Base-by-base conservation (phyloP, 2,329 filamentous ascomycete species). In the Byssothecium circinans region DNA sequence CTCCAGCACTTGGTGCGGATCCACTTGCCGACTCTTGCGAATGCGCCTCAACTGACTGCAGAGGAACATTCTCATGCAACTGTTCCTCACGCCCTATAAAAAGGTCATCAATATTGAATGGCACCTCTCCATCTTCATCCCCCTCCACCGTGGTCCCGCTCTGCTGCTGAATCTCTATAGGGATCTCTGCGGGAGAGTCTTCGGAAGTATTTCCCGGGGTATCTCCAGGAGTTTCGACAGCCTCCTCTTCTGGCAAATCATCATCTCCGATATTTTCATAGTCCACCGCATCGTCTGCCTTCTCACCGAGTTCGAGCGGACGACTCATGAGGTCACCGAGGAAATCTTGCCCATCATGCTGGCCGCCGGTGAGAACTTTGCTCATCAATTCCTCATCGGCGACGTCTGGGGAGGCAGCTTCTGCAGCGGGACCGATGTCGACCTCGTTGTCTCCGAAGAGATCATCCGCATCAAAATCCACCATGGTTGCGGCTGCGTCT, bases 221-320 rank as follows among this genome's bases (percentile, higher is more conserved):
- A n/a, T n/a, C n/a, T n/a, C n/a, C n/a, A n/a, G n/a, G n/a, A n/a
- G n/a, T n/a, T n/a, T n/a, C n/a, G n/a, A n/a, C n/a, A n/a, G 51
- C 56, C 49, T 85, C 81, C 50, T 89, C 85, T 54, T 94, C 89
- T 6, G 90, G 87, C 7, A 96, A 79, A 54, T 96, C 91, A 65
- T 95, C 91, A 67, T 97, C 92, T 56, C 87, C 87, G 53, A 97
- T 91, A 64, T 96, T 89, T 66, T 89, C 90, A 61, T 81, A 99
- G 66, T 99, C 94, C 53, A 94, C 75, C 33, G 94, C 94, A 73
- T 97, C 89, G 50, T 91, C 91, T 45, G 91, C 92, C 72, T 99
- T 99, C 69, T 90, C 87, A 17, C 79, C 80, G 43, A 68, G 58
- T 43, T 77, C 75, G 43, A 80, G 69, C 43, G 70, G 64, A 27